These are phyloP conservation scores for Datura wrightii DNA, from an alignment of 257 asterid genomes.

Conservation along the genomic window DNA sequence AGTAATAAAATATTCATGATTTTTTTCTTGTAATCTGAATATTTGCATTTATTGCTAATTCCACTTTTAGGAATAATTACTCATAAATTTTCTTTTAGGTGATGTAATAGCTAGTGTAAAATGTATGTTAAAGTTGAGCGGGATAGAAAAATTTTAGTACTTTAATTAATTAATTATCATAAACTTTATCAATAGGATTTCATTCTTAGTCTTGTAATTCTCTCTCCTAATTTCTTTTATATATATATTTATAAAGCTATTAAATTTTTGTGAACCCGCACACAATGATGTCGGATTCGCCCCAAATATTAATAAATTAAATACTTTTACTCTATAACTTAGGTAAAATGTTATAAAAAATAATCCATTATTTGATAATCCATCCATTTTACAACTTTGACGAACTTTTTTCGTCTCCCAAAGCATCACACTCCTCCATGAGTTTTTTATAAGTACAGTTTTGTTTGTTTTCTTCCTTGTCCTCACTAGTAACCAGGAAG, in stretches of 20 bases:
- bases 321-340: too few relatives aligned
- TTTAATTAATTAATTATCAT: too few relatives aligned
- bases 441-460: slow-evolving; percentile 30
- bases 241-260: too few relatives aligned
- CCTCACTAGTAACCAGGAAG: slow-evolving; percentile 28
- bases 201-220: too few relatives aligned
- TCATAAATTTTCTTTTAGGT: neutral
- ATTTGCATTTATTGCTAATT: neutral
- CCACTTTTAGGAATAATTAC: neutral
- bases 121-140: too few relatives aligned
- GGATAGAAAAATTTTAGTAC: too few relatives aligned
- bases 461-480: slow-evolving; percentile 37
- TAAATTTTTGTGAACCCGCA: too few relatives aligned
- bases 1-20: neutral
- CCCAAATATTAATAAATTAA: too few relatives aligned
- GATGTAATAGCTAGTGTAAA: too few relatives aligned
- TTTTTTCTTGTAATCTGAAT: neutral
- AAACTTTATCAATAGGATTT: too few relatives aligned
- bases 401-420: slow-evolving; percentile 52
- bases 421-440: slow-evolving; percentile 39
- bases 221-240: neutral
- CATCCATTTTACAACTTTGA: slow-evolving; percentile 28
- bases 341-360: neutral
- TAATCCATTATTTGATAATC: neutral
- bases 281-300: too few relatives aligned